phyloP scores from a whole-genome alignment of 805 yeast species.

The Candida koratica region DNA sequence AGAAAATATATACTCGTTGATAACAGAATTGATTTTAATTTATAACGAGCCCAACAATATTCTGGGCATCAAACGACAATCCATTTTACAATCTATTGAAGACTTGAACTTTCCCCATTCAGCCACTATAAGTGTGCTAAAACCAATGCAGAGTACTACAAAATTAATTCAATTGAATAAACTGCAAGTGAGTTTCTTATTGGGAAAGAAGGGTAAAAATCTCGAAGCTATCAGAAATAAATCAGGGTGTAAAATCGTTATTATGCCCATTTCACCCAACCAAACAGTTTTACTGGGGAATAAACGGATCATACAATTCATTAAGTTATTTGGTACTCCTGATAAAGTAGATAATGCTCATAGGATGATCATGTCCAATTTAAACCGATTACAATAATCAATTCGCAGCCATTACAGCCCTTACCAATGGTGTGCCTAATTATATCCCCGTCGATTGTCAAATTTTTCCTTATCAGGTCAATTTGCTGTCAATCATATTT shows the following conservation, averaged over 20 bases:
- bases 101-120: conserved; percentile 2
- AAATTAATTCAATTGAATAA: conserved; percentile 11
- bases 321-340: conserved; percentile 17
- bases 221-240: conserved; percentile 21
- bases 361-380: conserved; percentile 10
- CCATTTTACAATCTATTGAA: conserved; percentile 8
- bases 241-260: conserved; percentile 22
- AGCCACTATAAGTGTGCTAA: conserved; percentile 1
- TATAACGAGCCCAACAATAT: conserved; percentile 2
- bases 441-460: no score
- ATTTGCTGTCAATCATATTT: no score
- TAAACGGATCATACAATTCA: conserved; percentile 16
- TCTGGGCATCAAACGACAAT: not conserved
- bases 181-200: conserved; percentile 22
- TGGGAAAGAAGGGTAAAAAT: conserved; percentile 24
- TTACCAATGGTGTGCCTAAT: no score
- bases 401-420: no score
- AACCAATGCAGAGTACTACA: conserved; percentile 1
- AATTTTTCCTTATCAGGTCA: no score
- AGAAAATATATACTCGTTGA: conserved; percentile 7
- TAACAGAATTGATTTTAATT: conserved; percentile 7
- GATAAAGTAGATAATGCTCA: conserved; percentile 17
- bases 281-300: conserved; percentile 10
- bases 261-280: conserved; percentile 15
- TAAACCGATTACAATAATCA: no score